phyloP scores from a whole-genome alignment of 2,329 filamentous ascomycete genomes.

The Ascosphaera pollenicola region DNA sequence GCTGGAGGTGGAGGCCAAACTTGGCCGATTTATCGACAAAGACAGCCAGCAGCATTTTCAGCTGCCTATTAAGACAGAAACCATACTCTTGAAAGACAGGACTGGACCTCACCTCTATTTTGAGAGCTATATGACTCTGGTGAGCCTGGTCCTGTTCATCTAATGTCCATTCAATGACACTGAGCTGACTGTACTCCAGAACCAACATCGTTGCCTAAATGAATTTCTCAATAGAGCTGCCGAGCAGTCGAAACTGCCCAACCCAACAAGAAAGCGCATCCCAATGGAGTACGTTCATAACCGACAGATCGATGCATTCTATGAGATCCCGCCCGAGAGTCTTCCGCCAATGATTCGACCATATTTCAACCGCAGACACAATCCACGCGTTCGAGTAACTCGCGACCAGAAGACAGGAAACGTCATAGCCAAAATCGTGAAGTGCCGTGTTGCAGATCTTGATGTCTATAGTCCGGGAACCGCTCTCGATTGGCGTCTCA shows the following conservation, averaged over 20 bases:
- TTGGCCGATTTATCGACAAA: constrained; percentile 60
- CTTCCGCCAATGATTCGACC: constrained; percentile 43
- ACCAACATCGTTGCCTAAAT: constrained; percentile 66
- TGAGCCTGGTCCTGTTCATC: constrained; percentile 20
- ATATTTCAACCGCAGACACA: constrained; percentile 35
- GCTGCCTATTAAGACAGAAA: constrained; percentile 47
- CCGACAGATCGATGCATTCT: constrained; percentile 66
- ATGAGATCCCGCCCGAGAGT: constrained; percentile 41
- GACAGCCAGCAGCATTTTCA: constrained; percentile 46
- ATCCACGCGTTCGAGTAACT: constrained; percentile 49
- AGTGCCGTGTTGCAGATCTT: constrained; percentile 70
- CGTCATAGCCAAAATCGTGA: constrained; percentile 67
- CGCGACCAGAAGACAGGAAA: constrained; percentile 49
- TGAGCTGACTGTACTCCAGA: constrained; percentile 21
- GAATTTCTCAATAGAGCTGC: constrained; percentile 56
- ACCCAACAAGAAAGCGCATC: constrained; percentile 14
- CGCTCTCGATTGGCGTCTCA: constrained; percentile 77
- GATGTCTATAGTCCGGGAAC: constrained; percentile 60
- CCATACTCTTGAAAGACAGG: constrained; percentile 38
- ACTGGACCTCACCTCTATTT: constrained; percentile 39
- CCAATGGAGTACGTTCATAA: constrained; percentile 57
- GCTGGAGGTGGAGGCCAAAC: constrained; percentile 85
- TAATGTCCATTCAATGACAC: constrained; percentile 5
- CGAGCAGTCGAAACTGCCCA: constrained; percentile 24
- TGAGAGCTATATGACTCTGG: constrained; percentile 75